Conservation (phyloP, 1,284 basidiomycete species). For the Cryptococcus depauperatus region DNA sequence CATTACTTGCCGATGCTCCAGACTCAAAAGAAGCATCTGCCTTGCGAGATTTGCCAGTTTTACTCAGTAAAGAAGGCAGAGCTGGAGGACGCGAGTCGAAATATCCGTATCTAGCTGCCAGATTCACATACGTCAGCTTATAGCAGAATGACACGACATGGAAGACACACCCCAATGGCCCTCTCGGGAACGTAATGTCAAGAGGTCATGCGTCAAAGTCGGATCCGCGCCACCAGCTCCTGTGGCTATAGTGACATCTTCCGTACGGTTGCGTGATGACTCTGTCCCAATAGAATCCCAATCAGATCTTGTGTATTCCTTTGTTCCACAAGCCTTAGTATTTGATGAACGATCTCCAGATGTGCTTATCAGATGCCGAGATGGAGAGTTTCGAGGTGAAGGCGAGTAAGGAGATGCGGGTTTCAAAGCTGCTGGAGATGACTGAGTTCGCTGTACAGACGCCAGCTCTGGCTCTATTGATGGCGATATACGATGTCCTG, state of each 20-base stretch:
- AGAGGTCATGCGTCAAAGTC: conserved; percentile 30
- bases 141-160: not conserved
- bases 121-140: not conserved
- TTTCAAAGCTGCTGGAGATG: conserved; percentile 12
- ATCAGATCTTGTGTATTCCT: too few relatives aligned
- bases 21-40: too few relatives aligned
- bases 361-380: not conserved
- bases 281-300: too few relatives aligned
- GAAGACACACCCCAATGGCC: conserved; percentile 40
- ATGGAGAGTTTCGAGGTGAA: conserved; percentile 2
- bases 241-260: too few relatives aligned
- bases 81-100: conserved; percentile 47
- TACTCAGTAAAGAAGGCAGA: conserved; percentile 45
- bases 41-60: too few relatives aligned
- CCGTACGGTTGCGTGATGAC: too few relatives aligned
- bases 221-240: conserved; percentile 32
- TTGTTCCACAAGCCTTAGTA: conserved; percentile 1
- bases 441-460: conserved; percentile 21
- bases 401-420: conserved; percentile 4
- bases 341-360: not conserved
- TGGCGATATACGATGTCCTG: conserved; percentile 48
- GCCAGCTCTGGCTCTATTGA: conserved; percentile 21
- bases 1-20: too few relatives aligned
- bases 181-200: conserved; percentile 24
- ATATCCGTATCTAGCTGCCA: conserved; percentile 38